Evolutionary conservation across 2,329 filamentous ascomycete genomes (phyloP).

Genomic region (Ophiostoma montium): DNA sequence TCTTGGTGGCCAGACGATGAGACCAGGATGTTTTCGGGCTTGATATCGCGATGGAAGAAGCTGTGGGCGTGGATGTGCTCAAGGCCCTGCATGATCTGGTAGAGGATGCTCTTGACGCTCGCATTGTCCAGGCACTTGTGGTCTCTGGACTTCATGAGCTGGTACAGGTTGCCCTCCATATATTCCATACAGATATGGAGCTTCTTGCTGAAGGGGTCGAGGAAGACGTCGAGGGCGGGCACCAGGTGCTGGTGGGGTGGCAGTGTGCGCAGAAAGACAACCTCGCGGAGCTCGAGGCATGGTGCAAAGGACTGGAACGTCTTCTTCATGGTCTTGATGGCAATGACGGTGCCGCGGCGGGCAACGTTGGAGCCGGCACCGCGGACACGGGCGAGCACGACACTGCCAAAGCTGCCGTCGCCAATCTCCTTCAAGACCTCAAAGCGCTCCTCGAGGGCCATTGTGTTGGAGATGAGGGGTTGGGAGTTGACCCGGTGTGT

Average conservation of each 20-base stretch:
- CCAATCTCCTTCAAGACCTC: conserved; percentile 97
- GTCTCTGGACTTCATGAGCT: conserved; percentile 95
- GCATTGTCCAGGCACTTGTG: conserved; percentile 83
- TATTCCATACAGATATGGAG: conserved; percentile 98
- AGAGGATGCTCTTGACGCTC: conserved; percentile 95
- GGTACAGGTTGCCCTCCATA: conserved; percentile 98
- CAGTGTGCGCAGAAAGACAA: conserved; percentile 86
- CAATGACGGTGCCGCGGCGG: conserved; percentile 82
- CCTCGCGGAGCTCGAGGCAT: conserved; percentile 87
- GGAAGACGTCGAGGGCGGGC: conserved; percentile 94
- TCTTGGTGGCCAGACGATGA: conserved; percentile 81
- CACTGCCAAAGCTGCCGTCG: conserved; percentile 96
- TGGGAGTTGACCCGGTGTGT: conserved; percentile 51
- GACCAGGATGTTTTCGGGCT: conserved; percentile 96
- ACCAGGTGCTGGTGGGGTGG: conserved; percentile 84
- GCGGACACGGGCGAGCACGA: conserved; percentile 80
- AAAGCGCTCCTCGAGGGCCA: conserved; percentile 81
- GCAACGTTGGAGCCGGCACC: conserved; percentile 81
- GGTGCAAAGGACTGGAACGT: conserved; percentile 84
- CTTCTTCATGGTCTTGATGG: conserved; percentile 99
- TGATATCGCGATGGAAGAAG: conserved; percentile 98
- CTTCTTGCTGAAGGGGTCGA: conserved; percentile 91
- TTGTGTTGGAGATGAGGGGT: conserved; percentile 28
- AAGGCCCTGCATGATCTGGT: conserved; percentile 88
- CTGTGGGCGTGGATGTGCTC: conserved; percentile 95